These are phyloP conservation scores for Heritiera fomes DNA, from an alignment of 345 rosid genomes.

Conservation along the genomic window DNA sequence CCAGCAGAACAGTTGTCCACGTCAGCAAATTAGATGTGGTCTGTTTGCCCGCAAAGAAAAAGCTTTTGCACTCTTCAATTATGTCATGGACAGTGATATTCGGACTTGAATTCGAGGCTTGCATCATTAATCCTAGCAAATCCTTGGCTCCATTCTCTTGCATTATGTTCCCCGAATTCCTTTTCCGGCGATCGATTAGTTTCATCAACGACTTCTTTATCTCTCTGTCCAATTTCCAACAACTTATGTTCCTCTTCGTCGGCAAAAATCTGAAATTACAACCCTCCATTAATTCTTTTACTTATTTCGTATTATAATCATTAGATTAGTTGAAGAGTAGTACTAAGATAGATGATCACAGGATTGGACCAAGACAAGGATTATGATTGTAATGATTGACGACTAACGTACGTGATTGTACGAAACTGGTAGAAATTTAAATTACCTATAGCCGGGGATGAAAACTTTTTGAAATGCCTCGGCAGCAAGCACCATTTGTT, in stretches of 20 bases:
- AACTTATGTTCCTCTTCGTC: slow-evolving; percentile 58
- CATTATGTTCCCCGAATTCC: background rate
- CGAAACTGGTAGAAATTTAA: too few relatives aligned
- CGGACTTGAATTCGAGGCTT: slow-evolving; percentile 41
- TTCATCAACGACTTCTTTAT: slow-evolving; percentile 58
- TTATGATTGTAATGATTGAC: background rate
- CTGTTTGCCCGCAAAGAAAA: slow-evolving; percentile 92
- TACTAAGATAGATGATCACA: background rate
- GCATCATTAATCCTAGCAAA: slow-evolving; percentile 58
- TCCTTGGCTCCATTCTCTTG: slow-evolving; percentile 39
- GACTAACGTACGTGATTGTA: background rate
- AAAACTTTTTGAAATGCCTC: slow-evolving; percentile 66
- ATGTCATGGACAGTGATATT: slow-evolving; percentile 51
- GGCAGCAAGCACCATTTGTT: slow-evolving; percentile 69
- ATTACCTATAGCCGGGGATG: slow-evolving; percentile 75
- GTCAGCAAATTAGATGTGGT: slow-evolving; percentile 84
- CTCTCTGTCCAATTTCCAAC: slow-evolving; percentile 75
- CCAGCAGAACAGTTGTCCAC: slow-evolving; percentile 74
- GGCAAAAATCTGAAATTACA: slow-evolving; percentile 60
- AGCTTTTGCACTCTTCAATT: slow-evolving; percentile 88
- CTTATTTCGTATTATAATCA: background rate
- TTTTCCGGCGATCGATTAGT: slow-evolving; percentile 53
- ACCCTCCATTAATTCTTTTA: background rate
- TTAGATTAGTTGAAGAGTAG: background rate
- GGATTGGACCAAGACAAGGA: background rate